These are phyloP conservation scores for Polysphondylium violaceum DNA, from an alignment of 78 protist genomes.

Conservation along the genomic window DNA sequence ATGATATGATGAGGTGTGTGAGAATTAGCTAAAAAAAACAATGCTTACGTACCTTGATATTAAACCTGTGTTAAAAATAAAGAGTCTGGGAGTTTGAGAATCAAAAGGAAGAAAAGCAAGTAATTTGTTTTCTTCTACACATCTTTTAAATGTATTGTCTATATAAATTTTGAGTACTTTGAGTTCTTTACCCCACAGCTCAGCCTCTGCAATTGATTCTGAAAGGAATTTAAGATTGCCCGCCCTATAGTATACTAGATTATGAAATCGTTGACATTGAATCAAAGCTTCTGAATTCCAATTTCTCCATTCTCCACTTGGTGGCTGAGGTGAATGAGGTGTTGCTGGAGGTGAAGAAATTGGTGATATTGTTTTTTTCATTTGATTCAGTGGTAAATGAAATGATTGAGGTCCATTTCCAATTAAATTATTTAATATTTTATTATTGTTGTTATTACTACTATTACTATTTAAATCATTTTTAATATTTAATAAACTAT, in stretches of 20 bases:
- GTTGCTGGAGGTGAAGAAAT: slow-evolving; percentile 11
- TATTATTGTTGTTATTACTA: background rate
- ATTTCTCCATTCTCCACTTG: slow-evolving; percentile 2
- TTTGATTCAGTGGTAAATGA: background rate
- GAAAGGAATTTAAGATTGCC: slow-evolving; percentile 55
- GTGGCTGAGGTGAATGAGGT: background rate
- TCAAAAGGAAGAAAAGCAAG: slow-evolving; percentile 27
- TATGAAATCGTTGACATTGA: slow-evolving; percentile 34
- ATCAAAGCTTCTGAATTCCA: slow-evolving; percentile 40
- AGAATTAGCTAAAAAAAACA: too few relatives aligned
- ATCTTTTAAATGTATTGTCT: slow-evolving; percentile 63
- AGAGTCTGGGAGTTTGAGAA: background rate
- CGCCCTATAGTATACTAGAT: slow-evolving; percentile 53
- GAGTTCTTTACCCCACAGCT: slow-evolving; percentile 64
- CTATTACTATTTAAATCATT: background rate
- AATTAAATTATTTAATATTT: background rate
- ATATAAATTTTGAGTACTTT: slow-evolving; percentile 51
- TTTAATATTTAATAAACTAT: background rate
- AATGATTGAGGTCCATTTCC: background rate
- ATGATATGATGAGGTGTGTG: too few relatives aligned
- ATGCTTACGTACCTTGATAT: slow-evolving; percentile 9
- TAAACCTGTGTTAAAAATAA: slow-evolving; percentile 59
- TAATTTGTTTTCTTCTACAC: slow-evolving; percentile 51
- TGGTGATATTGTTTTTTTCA: slow-evolving; percentile 9
- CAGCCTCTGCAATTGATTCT: slow-evolving; percentile 42